Percentiles rank a stretch among this genome's conserved stretches.
Conservation (phyloP, 2,329 filamentous ascomycete species). For the Arthrobotrys conoides region DNA sequence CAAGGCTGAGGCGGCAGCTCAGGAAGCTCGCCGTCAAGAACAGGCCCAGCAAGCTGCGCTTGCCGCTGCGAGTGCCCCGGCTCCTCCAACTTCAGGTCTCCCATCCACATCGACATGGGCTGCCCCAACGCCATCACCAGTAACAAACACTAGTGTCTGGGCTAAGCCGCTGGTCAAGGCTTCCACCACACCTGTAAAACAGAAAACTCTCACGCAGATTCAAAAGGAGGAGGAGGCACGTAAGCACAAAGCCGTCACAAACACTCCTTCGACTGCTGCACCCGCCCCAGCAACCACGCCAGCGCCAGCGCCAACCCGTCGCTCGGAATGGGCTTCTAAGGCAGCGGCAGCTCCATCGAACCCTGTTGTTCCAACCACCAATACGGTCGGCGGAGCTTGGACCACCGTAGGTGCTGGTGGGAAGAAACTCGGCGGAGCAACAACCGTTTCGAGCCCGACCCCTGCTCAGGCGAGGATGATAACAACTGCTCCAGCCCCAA, state of each 20-base stretch:
- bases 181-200: conserved; percentile 69
- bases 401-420: conserved; percentile 94
- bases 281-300: conserved; percentile 67
- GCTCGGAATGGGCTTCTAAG: conserved; percentile 94
- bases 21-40: conserved; percentile 80
- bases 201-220: conserved; percentile 95
- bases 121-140: conserved; percentile 84
- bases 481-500: conserved; percentile 38
- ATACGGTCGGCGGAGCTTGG: conserved; percentile 77
- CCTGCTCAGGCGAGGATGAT: conserved; percentile 65
- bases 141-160: conserved; percentile 74
- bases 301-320: conserved; percentile 73
- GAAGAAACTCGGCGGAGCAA: conserved; percentile 79
- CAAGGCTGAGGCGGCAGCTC: conserved; percentile 84
- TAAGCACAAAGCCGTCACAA: conserved; percentile 80
- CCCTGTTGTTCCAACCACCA: conserved; percentile 67
- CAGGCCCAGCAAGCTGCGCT: conserved; percentile 73
- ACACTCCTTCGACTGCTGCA: conserved; percentile 68
- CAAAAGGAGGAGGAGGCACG: conserved; percentile 94
- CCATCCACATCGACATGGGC: conserved; percentile 70
- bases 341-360: conserved; percentile 68
- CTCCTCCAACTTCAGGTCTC: conserved; percentile 77
- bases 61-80: conserved; percentile 65
- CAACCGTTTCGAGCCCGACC: conserved; percentile 70
- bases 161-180: conserved; percentile 73